These are phyloP conservation scores for Cystobasidium slooffiae DNA, from an alignment of 1,284 basidiomycete species.

Conservation along the genomic window DNA sequence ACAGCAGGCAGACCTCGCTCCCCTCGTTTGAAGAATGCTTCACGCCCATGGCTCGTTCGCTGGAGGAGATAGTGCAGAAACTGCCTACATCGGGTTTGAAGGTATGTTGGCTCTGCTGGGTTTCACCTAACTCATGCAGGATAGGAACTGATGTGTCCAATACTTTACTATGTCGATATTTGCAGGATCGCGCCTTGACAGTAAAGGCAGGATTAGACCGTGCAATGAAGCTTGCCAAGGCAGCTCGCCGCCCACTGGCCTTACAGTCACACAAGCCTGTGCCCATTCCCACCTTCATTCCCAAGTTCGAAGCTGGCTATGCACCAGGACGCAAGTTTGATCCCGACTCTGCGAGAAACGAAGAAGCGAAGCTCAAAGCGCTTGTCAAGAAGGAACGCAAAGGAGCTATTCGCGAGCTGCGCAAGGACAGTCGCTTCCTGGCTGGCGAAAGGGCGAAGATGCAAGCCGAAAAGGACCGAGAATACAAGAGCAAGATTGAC, in stretches of 20 bases:
- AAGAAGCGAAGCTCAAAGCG: slow-evolving; percentile 79
- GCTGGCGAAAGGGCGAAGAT: slow-evolving; percentile 82
- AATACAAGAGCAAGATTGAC: slow-evolving; percentile 63
- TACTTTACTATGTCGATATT: neutral
- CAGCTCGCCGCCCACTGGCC: slow-evolving; percentile 75
- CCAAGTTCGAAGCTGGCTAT: slow-evolving; percentile 86
- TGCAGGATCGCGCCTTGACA: slow-evolving; percentile 45
- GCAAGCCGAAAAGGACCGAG: slow-evolving; percentile 78
- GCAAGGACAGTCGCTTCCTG: slow-evolving; percentile 93
- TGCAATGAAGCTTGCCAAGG: slow-evolving; percentile 72
- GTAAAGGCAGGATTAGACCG: slow-evolving; percentile 63
- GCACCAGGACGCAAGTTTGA: slow-evolving; percentile 83
- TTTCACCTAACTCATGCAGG: slow-evolving; percentile 2
- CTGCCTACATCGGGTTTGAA: slow-evolving; percentile 64
- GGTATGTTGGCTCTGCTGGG: slow-evolving; percentile 59
- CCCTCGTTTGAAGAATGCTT: slow-evolving; percentile 85
- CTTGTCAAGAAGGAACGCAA: slow-evolving; percentile 96
- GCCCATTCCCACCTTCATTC: slow-evolving; percentile 88
- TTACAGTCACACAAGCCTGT: slow-evolving; percentile 96
- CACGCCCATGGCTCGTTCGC: slow-evolving; percentile 67
- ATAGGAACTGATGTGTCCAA: neutral
- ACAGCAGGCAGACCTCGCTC: slow-evolving; percentile 74
- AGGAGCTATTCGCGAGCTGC: slow-evolving; percentile 92
- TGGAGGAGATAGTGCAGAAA: slow-evolving; percentile 64
- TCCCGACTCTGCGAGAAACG: slow-evolving; percentile 89